Percentiles rank a stretch among this genome's conserved stretches.
phyloP scores from a whole-genome alignment of 306 rosid genomes.

The Hylodesmum podocarpum region DNA sequence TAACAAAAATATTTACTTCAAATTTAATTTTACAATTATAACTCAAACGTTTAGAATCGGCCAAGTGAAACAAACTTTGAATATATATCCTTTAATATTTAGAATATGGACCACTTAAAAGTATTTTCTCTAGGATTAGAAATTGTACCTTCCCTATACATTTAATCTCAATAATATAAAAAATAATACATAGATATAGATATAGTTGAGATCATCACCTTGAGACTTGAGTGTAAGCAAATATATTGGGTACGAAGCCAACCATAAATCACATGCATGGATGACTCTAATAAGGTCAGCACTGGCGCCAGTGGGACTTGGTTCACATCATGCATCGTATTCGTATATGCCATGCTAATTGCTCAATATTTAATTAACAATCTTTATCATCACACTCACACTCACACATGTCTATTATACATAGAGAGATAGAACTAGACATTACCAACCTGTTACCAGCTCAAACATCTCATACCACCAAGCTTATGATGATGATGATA shows the following conservation, averaged over 20 bases:
- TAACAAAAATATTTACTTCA: no score
- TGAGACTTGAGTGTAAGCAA: neutral
- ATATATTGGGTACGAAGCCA: neutral
- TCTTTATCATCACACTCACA: neutral
- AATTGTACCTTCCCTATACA: neutral
- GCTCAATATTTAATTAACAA: neutral
- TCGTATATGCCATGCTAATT: neutral
- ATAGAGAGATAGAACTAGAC: neutral
- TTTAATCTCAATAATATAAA: neutral
- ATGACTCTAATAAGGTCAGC: neutral
- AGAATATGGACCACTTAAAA: neutral
- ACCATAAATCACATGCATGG: neutral
- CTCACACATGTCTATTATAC: no score
- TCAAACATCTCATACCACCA: neutral
- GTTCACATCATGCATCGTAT: neutral
- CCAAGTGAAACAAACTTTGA: neutral
- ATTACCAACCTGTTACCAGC: neutral
- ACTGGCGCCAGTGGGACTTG: neutral
- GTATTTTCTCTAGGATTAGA: neutral
- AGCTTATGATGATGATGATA: neutral
- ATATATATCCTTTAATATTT: neutral
- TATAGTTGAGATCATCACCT: neutral
- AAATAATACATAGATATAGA: no score
- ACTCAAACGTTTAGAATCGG: no score
- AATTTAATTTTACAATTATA: no score